phyloP scores from a whole-genome alignment of 2,329 filamentous ascomycete genomes.

The Microdochium paspali region DNA sequence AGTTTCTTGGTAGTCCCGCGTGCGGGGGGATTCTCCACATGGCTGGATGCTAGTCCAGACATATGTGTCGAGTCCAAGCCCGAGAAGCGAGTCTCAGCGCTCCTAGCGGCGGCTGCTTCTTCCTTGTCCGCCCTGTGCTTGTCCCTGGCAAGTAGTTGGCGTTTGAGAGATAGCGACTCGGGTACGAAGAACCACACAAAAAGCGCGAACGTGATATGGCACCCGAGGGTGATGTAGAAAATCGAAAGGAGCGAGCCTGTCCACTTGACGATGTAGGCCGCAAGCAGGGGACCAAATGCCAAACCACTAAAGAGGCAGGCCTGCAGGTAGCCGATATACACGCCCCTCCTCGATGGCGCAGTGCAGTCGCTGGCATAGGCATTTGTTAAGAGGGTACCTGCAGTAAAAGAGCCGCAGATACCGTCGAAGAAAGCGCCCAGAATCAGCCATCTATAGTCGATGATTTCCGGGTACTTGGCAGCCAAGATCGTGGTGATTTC shows the following conservation, averaged over 20 bases:
- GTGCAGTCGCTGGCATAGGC: constrained; percentile 90
- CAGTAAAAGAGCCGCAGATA: constrained; percentile 78
- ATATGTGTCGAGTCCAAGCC: constrained; percentile 10
- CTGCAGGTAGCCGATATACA: constrained; percentile 84
- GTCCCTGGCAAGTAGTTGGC: constrained; percentile 61
- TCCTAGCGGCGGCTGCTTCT: constrained; percentile 17
- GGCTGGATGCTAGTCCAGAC: constrained; percentile 9
- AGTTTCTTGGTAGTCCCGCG: too few species aligned
- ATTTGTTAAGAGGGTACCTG: constrained; percentile 65
- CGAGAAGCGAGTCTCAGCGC: constrained; percentile 8
- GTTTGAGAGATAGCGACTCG: constrained; percentile 70
- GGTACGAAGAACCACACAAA: constrained; percentile 66
- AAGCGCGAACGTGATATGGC: constrained; percentile 65
- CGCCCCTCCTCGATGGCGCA: constrained; percentile 65
- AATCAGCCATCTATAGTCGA: constrained; percentile 73
- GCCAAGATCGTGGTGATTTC: constrained; percentile 74
- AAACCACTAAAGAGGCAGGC: constrained; percentile 84
- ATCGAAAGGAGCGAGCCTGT: constrained; percentile 69
- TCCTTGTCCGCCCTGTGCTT: constrained; percentile 45
- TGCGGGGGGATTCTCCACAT: constrained; percentile 10
- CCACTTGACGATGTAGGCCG: constrained; percentile 68
- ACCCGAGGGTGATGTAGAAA: constrained; percentile 71
- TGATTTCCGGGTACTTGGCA: constrained; percentile 60
- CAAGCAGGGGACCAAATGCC: constrained; percentile 73
- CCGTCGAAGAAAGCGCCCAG: constrained; percentile 73